phyloP scores from a whole-genome alignment of 2,329 filamentous ascomycete genomes.

The Elsinoe batatas region DNA sequence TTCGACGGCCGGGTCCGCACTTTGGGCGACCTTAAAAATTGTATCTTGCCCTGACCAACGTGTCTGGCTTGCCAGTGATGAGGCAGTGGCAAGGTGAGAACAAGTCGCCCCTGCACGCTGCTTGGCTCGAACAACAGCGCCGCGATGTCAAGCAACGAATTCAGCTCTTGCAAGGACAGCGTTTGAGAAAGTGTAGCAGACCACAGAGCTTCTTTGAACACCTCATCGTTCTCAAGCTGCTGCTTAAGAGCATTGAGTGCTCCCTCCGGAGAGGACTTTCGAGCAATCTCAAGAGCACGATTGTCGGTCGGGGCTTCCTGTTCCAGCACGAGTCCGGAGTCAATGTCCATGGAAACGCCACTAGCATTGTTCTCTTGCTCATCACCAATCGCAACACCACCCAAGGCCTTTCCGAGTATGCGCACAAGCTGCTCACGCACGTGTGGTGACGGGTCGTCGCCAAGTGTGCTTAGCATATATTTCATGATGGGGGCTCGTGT shows the following conservation, averaged over 20 bases:
- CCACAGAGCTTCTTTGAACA: conserved; percentile 46
- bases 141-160: conserved; percentile 49
- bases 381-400: conserved; percentile 50
- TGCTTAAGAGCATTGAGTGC: conserved; percentile 47
- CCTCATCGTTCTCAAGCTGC: conserved; percentile 40
- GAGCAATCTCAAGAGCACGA: conserved; percentile 44
- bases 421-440: conserved; percentile 44
- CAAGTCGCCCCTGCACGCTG: conserved; percentile 32
- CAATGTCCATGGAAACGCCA: conserved; percentile 26
- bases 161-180: conserved; percentile 44
- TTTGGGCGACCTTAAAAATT: conserved; percentile 19
- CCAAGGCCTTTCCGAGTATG: conserved; percentile 47
- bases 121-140: conserved; percentile 45
- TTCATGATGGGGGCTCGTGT: conserved; percentile 42
- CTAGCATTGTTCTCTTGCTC: conserved; percentile 24
- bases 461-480: conserved; percentile 49
- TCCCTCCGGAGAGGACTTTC: conserved; percentile 48
- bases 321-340: conserved; percentile 47
- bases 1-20: conserved; percentile 21
- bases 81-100: conserved; percentile 44
- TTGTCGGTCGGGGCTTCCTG: conserved; percentile 44
- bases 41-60: conserved; percentile 40
- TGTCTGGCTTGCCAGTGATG: conserved; percentile 47
- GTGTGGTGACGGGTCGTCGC: conserved; percentile 48
- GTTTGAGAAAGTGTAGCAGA: conserved; percentile 43